Conservation (phyloP, 257 asterid species). For the Ballota nigra region DNA sequence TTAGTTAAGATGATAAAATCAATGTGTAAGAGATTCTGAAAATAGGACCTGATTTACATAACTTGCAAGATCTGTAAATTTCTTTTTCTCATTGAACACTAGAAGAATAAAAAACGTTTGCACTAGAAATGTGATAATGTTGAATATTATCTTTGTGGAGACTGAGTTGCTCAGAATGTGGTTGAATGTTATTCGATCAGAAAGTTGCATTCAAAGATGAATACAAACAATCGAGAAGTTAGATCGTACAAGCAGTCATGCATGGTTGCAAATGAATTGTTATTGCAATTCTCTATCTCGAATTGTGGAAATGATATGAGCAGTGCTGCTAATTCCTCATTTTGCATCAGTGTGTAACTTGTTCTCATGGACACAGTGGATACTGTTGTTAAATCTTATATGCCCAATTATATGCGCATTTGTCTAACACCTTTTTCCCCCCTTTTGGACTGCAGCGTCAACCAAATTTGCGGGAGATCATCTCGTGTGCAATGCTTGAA, state of each 20-base stretch:
- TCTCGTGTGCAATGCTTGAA: slow-evolving; percentile 10
- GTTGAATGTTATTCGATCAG: background rate
- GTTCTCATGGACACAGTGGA: background rate
- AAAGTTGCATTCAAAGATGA: background rate
- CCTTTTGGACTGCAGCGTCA: slow-evolving; percentile 29
- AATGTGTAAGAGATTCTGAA: background rate
- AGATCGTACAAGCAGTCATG: background rate
- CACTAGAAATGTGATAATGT: background rate
- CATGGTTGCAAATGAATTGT: background rate
- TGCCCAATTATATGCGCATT: background rate
- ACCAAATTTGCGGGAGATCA: slow-evolving; percentile 1
- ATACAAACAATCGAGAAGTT: background rate
- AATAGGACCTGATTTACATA: background rate
- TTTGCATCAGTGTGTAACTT: background rate
- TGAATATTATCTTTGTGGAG: background rate
- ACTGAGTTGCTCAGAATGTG: too few species aligned
- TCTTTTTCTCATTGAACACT: background rate
- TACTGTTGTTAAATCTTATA: background rate
- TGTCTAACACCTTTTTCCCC: slow-evolving; percentile 7
- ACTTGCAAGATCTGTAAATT: background rate
- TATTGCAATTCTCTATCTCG: background rate
- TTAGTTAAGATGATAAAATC: background rate
- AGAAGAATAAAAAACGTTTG: background rate
- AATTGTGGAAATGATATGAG: background rate
- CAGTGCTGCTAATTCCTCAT: background rate